These are phyloP conservation scores for Dittrichia graveolens DNA, from an alignment of 129 eudicot genomes.

Conservation along the genomic window DNA sequence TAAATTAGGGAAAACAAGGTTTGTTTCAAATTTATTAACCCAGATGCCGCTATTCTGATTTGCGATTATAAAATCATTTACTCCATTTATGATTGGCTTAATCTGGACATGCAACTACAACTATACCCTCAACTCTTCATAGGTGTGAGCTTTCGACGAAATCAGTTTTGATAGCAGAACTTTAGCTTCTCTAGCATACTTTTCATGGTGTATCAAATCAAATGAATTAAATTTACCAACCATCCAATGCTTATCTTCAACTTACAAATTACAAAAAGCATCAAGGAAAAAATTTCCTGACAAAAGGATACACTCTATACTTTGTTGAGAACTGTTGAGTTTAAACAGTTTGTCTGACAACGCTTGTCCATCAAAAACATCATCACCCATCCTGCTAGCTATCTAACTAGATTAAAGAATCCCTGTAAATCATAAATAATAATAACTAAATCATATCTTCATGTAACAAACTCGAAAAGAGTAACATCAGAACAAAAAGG, in stretches of 20 bases:
- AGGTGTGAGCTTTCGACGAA: conserved; percentile 15
- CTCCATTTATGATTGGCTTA: neutral
- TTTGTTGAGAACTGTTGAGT: conserved; percentile 92
- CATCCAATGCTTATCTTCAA: conserved; percentile 11
- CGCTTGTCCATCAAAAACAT: conserved; percentile 63
- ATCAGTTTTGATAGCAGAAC: conserved; percentile 11
- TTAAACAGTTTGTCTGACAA: conserved; percentile 79
- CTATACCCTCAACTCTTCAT: neutral
- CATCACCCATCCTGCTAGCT: conserved; percentile 72
- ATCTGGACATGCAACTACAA: conserved; percentile 9
- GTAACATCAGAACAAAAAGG: conserved; percentile 1
- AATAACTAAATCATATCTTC: conserved; percentile 4
- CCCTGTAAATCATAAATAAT: conserved; percentile 36
- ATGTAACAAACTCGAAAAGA: neutral
- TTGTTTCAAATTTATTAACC: neutral
- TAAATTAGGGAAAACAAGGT: conserved; percentile 1
- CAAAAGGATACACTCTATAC: conserved; percentile 97
- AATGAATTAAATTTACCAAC: neutral
- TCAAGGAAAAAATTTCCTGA: neutral
- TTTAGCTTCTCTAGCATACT: neutral
- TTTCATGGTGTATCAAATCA: conserved; percentile 1
- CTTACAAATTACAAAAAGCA: conserved; percentile 21
- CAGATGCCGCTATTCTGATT: conserved; percentile 12
- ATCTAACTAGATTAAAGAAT: conserved; percentile 35
- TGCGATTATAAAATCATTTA: conserved; percentile 1